A percentile compares a stretch with the other conserved stretches of the same genome.
These are phyloP conservation scores for Cyberlindnera xylosilytica DNA, from an alignment of 805 yeast genomes.

Conservation along the genomic window DNA sequence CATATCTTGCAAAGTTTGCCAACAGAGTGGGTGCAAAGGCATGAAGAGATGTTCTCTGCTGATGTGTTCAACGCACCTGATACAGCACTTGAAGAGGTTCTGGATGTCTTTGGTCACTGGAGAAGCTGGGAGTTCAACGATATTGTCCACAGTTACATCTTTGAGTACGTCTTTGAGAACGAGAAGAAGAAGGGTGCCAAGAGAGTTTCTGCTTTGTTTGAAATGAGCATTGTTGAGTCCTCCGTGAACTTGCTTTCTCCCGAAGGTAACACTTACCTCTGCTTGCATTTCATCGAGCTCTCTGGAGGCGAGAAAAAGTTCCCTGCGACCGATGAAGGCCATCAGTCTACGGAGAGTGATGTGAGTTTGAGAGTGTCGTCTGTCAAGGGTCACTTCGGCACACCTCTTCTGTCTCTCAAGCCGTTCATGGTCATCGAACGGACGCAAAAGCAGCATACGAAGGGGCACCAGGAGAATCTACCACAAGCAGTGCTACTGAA, in stretches of 20 bases:
- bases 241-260: slow-evolving; percentile 8
- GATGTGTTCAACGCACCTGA: slow-evolving; percentile 43
- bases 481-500: not conserved
- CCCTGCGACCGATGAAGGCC: not conserved
- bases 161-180: slow-evolving; percentile 46
- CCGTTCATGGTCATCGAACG: slow-evolving; percentile 2
- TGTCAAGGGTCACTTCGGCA: slow-evolving; percentile 9
- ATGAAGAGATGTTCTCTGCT: slow-evolving; percentile 31
- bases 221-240: slow-evolving; percentile 33
- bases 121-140: slow-evolving; percentile 86
- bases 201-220: slow-evolving; percentile 12
- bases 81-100: slow-evolving; percentile 52
- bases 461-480: too few relatives aligned
- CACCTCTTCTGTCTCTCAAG: slow-evolving; percentile 5
- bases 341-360: not conserved
- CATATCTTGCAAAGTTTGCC: slow-evolving; percentile 68
- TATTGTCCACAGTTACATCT: slow-evolving; percentile 53
- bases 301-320: slow-evolving; percentile 7
- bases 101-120: slow-evolving; percentile 69
- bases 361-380: slow-evolving; percentile 6
- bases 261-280: slow-evolving; percentile 21
- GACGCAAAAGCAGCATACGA: too few relatives aligned
- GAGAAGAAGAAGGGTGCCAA: too few relatives aligned
- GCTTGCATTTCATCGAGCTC: slow-evolving; percentile 29
- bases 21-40: slow-evolving; percentile 39